These are phyloP conservation scores for Penicillium macrosclerotiorum DNA, from an alignment of 495 filamentous ascomycete genomes.

Conservation along the genomic window DNA sequence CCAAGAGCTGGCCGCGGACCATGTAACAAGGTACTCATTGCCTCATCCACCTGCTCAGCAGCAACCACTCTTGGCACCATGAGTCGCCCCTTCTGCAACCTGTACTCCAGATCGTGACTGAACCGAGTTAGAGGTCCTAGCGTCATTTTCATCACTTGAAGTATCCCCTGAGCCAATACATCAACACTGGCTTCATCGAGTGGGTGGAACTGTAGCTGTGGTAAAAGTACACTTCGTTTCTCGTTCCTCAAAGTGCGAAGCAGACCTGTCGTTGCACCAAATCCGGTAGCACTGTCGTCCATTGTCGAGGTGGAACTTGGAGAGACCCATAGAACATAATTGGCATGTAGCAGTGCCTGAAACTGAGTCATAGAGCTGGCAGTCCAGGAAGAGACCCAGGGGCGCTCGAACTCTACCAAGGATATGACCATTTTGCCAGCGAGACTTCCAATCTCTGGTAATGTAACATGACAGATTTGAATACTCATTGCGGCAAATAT, in stretches of 20 bases:
- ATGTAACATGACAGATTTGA: slow-evolving; percentile 10
- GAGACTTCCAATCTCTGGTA: slow-evolving; percentile 11
- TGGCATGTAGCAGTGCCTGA: slow-evolving; percentile 12
- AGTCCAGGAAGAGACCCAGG: slow-evolving; percentile 18
- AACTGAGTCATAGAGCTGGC: slow-evolving; percentile 13
- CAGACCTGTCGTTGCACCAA: slow-evolving; percentile 18
- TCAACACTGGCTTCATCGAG: no score
- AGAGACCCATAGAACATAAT: slow-evolving; percentile 27
- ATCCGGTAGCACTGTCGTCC: slow-evolving; percentile 8
- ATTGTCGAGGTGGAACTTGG: slow-evolving; percentile 10
- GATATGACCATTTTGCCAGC: slow-evolving; percentile 23
- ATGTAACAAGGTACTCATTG: slow-evolving; percentile 19
- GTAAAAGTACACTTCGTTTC: no score
- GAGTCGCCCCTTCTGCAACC: slow-evolving; percentile 14
- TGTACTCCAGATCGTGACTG: slow-evolving; percentile 21
- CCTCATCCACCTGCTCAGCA: slow-evolving; percentile 15
- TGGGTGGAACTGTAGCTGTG: no score
- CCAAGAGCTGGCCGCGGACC: slow-evolving; percentile 17
- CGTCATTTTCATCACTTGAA: slow-evolving; percentile 20
- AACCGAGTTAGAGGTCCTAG: slow-evolving; percentile 7
- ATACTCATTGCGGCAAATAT: slow-evolving; percentile 12
- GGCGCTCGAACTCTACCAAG: slow-evolving; percentile 16
- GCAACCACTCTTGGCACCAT: slow-evolving; percentile 20
- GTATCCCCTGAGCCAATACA: slow-evolving; percentile 14
- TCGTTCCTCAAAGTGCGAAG: slow-evolving; percentile 27